These are phyloP conservation scores for Cyberlindnera amylophila DNA, from an alignment of 805 yeast genomes.

Conservation along the genomic window DNA sequence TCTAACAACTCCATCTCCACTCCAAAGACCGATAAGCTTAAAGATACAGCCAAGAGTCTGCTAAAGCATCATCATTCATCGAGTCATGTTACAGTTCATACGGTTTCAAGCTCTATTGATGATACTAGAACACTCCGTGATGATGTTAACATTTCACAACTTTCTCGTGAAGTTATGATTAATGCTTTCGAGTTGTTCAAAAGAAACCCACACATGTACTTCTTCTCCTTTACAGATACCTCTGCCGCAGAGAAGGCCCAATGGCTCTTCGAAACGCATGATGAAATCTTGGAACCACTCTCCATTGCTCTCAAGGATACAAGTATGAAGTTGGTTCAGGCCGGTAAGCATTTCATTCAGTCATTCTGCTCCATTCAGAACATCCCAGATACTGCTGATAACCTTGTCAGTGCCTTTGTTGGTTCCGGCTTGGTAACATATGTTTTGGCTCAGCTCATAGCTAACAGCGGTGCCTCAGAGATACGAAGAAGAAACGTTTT, in stretches of 20 bases:
- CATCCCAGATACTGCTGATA: constrained; percentile 27
- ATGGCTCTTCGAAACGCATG: constrained; percentile 1
- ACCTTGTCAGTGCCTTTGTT: constrained; percentile 34
- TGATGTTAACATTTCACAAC: constrained; percentile 8
- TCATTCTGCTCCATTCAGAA: constrained; percentile 30
- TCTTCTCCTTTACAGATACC: constrained; percentile 7
- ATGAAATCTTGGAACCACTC: constrained; percentile 31
- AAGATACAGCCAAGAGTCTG: constrained; percentile 24
- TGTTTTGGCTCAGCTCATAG: constrained; percentile 33
- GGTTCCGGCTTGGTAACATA: constrained; percentile 38
- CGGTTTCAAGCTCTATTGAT: constrained; percentile 9
- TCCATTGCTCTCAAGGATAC: constrained; percentile 36
- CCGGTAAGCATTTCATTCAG: constrained; percentile 35
- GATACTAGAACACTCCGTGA: constrained; percentile 13
- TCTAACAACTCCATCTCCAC: constrained; percentile 16
- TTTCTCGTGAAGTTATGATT: constrained; percentile 27
- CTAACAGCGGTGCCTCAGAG: constrained; percentile 29
- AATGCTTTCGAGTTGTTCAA: constrained; percentile 31
- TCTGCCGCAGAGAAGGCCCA: constrained; percentile 6
- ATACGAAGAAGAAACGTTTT: constrained; percentile 33
- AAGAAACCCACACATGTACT: constrained; percentile 33
- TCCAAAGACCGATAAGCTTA: constrained; percentile 25
- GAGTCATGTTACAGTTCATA: constrained; percentile 13
- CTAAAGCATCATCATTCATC: constrained; percentile 24
- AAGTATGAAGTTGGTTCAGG: constrained; percentile 32